phyloP scores from a whole-genome alignment of 2,329 filamentous ascomycete species.

The Paecilomyces niveus region DNA sequence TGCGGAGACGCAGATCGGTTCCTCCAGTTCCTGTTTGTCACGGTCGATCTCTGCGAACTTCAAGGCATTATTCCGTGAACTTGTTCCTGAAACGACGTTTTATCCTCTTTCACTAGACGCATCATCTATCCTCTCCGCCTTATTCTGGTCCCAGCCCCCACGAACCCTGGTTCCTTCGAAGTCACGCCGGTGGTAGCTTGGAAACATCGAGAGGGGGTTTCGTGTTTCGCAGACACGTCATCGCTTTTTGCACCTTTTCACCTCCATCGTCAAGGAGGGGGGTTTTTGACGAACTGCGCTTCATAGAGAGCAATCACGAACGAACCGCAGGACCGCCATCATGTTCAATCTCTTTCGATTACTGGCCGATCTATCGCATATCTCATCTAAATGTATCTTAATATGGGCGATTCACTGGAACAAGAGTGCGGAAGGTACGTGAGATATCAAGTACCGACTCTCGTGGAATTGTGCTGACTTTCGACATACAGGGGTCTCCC shows the following conservation, averaged over 20 bases:
- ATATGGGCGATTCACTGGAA: constrained; percentile 88
- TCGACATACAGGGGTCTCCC: constrained; percentile 61
- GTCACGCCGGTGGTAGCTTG: background rate
- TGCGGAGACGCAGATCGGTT: background rate
- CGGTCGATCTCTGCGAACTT: background rate
- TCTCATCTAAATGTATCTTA: constrained; percentile 79
- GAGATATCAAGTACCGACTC: background rate
- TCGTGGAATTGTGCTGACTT: constrained; percentile 1
- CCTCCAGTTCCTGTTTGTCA: background rate
- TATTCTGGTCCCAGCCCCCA: background rate
- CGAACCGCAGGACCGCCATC: background rate
- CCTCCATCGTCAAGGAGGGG: background rate
- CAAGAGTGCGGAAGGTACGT: constrained; percentile 69
- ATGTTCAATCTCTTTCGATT: constrained; percentile 57
- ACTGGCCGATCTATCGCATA: constrained; percentile 75
- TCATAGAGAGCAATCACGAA: background rate
- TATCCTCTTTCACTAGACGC: background rate
- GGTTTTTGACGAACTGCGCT: background rate
- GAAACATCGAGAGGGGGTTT: background rate
- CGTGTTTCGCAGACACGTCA: background rate
- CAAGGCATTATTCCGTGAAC: background rate
- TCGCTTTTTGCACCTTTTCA: background rate
- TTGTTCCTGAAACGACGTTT: background rate
- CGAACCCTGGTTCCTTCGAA: background rate
- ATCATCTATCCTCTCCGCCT: background rate